Conservation (phyloP, 306 rosid species). For the Sesbania bispinosa region DNA sequence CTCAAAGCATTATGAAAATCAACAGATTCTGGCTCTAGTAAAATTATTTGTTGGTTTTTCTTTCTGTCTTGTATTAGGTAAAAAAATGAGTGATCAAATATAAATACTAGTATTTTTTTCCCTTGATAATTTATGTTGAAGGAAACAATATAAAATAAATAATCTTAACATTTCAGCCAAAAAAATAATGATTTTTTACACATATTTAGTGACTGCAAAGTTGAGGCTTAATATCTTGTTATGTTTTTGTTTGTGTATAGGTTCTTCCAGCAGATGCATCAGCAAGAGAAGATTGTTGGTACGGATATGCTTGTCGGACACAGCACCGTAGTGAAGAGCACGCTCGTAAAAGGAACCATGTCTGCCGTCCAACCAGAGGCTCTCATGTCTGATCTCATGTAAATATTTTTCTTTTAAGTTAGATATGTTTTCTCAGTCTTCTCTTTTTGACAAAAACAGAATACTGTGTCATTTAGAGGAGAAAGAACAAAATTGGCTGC, state of each 20-base stretch:
- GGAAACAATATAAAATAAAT: neutral
- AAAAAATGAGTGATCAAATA: neutral
- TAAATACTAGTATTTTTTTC: neutral
- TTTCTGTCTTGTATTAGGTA: slow-evolving; percentile 4
- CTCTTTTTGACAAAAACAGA: neutral
- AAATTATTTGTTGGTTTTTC: neutral
- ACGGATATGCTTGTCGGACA: slow-evolving; percentile 86
- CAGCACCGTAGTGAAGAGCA: slow-evolving; percentile 83
- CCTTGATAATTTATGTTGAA: neutral
- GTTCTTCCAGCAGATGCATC: slow-evolving; percentile 54
- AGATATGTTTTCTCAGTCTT: neutral
- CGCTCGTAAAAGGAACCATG: slow-evolving; percentile 83
- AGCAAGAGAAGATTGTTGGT: slow-evolving; percentile 88
- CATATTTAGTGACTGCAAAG: too few species aligned
- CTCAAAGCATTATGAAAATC: slow-evolving; percentile 3
- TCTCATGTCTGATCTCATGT: slow-evolving; percentile 18
- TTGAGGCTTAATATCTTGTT: slow-evolving; percentile 10
- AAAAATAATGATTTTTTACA: too few species aligned
- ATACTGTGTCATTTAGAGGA: too few species aligned
- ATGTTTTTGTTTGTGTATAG: slow-evolving; percentile 25
- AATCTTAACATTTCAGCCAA: neutral
- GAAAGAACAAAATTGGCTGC: too few species aligned
- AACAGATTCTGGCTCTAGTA: neutral
- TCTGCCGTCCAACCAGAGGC: slow-evolving; percentile 79
- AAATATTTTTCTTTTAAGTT: neutral